Evolutionary conservation across 345 rosid genomes (phyloP), one percentile per base, ranked within the genome.

Genomic region (Erucastrum elatum): DNA sequence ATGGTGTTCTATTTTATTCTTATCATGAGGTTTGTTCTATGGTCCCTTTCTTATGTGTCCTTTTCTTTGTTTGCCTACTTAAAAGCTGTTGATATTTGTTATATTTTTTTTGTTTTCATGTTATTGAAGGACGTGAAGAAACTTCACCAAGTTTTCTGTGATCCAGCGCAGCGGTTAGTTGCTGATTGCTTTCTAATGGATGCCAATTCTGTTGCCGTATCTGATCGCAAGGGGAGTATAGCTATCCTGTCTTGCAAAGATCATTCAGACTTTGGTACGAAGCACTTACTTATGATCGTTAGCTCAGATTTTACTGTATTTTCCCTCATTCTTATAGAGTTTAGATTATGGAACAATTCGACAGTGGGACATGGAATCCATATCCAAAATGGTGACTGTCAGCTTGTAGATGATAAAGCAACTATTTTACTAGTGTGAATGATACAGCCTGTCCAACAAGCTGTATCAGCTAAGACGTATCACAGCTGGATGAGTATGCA

Each of bases 171-270:
- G 83, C 86, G 99, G 78, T 87, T 95, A 80, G 97, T 95, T 84
- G 99, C 94, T 82, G 98, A 89, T 80, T 95, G 99, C 82, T 71
- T 87, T 80, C 93, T 95, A 59, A 86, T 86, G 86, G 96, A 93
- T 77, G 87, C 70, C 68, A 86, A 93, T 80, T 91, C 96, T 4
- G 97, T 93, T 73, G 89, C 89, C 75, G 98, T 93, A 84, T 93
- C 99, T 65, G 99, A 95, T 80, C 93, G 99, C 59, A 93, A 93
- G 84, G 99, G 98, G 80, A 89, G 96, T 87, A 85, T 95, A 80
- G 91, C 94, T 75, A 85, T 95, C 73, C 77, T 95, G 70, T 93
- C 99, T 68, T 87, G 90, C 84, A 85, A 93, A 41, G 93, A 87
- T 78, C 89, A 79, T 71, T 65, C 79, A 72, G 96, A 91, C 82